Base-by-base conservation (phyloP, 2,329 filamentous ascomycete species). In the Penicillium sp. region DNA sequence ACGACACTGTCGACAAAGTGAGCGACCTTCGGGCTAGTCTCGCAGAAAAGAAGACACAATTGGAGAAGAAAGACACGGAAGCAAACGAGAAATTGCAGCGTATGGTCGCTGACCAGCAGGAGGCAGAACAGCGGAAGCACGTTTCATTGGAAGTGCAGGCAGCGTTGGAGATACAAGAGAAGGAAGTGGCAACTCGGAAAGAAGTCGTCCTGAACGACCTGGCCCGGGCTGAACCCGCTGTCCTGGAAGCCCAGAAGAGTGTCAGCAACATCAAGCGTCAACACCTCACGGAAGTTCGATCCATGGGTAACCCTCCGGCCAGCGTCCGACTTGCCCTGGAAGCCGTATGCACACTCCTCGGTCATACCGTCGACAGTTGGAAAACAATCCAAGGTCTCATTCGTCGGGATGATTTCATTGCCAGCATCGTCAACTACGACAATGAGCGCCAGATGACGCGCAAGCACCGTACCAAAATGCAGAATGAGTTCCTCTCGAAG, bases 221-320 rank as follows among this genome's bases (percentile, higher is more conserved):
- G 57, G 93, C 91, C 31, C 88, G 86, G 70, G 94, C 94, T 14
- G 93, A 97, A 72, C 94, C 94, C 9, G 94, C 94, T 47, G 94
- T 99, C 53, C 78, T 89, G 60, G 92, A 96, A 74, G 94, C 94
- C 47, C 90, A 94, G 78, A 90, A 92, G 73, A 97, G 92, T 76
- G 95, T 99, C 74, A 94, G 90, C 79, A 97, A 95, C 80, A 99
- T 99, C 80, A 99, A 97, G 81, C 87, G 89, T 71, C 92, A 96
- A 72, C 94, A 99, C 74, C 82, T 99, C 62, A 97, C 92, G 13
- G 94, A 99, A 85, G 93, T 99, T 49, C 87, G 94, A 71, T 96
- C 93, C 62, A 97, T 99, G 94, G 86, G 87, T 63, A 95, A 91
- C 67, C 94, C 94, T 7, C 94, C 94, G 9, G 82, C 86, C 64